Conservation (phyloP, 2,329 filamentous ascomycete species). For the Aspergillus bombycis region DNA sequence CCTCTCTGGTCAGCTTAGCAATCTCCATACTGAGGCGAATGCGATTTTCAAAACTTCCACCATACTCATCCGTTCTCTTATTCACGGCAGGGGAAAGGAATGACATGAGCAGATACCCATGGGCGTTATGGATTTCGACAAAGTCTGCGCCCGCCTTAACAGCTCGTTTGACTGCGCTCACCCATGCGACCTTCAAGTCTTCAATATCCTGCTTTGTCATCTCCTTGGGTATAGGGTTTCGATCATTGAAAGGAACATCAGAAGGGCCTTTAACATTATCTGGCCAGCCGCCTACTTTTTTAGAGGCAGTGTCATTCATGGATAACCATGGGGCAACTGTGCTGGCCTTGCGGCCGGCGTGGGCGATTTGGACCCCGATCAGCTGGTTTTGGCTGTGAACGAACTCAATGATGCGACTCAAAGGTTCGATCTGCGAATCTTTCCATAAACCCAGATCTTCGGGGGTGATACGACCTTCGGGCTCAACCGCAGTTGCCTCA, state of each 20-base stretch:
- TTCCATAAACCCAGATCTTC: conserved; percentile 68
- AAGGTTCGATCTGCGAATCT: conserved; percentile 75
- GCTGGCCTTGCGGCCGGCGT: conserved; percentile 70
- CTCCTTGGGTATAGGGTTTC: conserved; percentile 64
- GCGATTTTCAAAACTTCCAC: conserved; percentile 63
- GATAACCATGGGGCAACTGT: conserved; percentile 58
- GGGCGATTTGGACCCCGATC: conserved; percentile 77
- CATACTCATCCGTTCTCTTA: conserved; percentile 63
- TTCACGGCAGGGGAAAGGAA: conserved; percentile 73
- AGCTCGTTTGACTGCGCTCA: conserved; percentile 60
- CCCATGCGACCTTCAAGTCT: conserved; percentile 64
- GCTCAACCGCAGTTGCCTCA: conserved; percentile 75
- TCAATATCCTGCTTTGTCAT: conserved; percentile 71
- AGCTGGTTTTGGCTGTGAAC: conserved; percentile 77
- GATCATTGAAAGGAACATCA: conserved; percentile 63
- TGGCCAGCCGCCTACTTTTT: conserved; percentile 58
- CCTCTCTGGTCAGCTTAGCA: conserved; percentile 62
- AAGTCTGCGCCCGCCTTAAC: conserved; percentile 73
- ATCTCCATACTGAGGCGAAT: conserved; percentile 69
- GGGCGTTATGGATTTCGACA: conserved; percentile 78
- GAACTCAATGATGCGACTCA: conserved; percentile 72
- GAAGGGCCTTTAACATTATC: conserved; percentile 60
- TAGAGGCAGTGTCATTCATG: conserved; percentile 42
- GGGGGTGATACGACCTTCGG: conserved; percentile 81
- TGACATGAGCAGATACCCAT: conserved; percentile 73